Conservation (phyloP, 2,329 filamentous ascomycete species). For the Pestalotiopsis sp. region DNA sequence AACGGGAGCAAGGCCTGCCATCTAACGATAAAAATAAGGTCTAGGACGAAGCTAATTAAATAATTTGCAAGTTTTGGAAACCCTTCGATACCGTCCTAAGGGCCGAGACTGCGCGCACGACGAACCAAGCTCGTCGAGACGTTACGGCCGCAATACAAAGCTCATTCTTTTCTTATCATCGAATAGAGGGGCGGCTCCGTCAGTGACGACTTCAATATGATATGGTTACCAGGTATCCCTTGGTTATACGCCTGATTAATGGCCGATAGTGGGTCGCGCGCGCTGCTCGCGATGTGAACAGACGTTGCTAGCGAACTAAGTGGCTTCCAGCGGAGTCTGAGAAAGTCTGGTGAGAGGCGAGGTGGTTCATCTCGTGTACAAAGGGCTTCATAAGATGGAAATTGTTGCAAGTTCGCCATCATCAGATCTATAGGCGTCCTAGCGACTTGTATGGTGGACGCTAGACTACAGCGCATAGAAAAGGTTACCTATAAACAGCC, state of each 20-base stretch:
- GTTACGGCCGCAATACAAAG: not conserved
- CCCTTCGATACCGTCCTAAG: not conserved
- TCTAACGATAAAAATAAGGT: not conserved
- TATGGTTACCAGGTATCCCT: not conserved
- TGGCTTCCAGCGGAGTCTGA: not conserved
- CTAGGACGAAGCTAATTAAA: not conserved
- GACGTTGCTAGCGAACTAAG: not conserved
- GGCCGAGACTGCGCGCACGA: not conserved
- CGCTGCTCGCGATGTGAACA: not conserved
- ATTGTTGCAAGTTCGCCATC: no score
- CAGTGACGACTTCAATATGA: not conserved
- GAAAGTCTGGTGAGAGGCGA: not conserved
- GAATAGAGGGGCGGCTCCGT: not conserved
- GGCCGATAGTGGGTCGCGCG: not conserved
- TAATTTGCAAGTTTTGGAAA: not conserved
- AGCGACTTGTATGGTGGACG: no score
- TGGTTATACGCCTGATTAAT: not conserved
- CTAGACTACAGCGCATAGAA: no score
- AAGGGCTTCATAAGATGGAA: not conserved
- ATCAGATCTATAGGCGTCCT: no score
- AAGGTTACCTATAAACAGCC: no score
- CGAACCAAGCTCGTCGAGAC: not conserved
- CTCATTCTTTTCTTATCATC: not conserved
- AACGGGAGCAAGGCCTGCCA: not conserved
- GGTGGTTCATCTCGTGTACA: not conserved